These are phyloP conservation scores for Fusarium floridanum DNA, from an alignment of 2,329 filamentous ascomycete species.

Conservation along the genomic window DNA sequence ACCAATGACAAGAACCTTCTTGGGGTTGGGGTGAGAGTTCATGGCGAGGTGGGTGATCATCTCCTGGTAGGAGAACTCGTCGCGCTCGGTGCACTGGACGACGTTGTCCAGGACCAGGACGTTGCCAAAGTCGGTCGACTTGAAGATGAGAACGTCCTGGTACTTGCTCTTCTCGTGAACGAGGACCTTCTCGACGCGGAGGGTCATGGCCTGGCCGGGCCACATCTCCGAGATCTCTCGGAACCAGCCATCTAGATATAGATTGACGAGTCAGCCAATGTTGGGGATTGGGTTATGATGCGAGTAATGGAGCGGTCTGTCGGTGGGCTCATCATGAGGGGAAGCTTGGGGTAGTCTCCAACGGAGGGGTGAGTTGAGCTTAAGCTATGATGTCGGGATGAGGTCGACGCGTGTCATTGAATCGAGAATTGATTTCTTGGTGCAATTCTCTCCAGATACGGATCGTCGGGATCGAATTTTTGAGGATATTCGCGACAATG, in stretches of 20 bases:
- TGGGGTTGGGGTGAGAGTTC: slow-evolving; percentile 98
- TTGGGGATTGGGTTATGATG: not conserved
- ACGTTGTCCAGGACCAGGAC: slow-evolving; percentile 98
- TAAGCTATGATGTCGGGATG: not conserved
- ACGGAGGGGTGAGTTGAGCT: not conserved
- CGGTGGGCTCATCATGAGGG: slow-evolving; percentile 4
- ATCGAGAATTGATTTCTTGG: not conserved
- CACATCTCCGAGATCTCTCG: slow-evolving; percentile 99
- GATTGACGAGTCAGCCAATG: slow-evolving; percentile 24
- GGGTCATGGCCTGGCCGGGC: slow-evolving; percentile 98
- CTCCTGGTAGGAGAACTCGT: slow-evolving; percentile 99
- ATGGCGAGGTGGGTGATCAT: slow-evolving; percentile 99
- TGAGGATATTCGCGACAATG: not conserved
- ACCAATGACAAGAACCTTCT: slow-evolving; percentile 98
- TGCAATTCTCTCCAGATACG: not conserved
- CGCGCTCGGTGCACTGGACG: slow-evolving; percentile 97
- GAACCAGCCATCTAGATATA: slow-evolving; percentile 97
- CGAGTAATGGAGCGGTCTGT: not conserved
- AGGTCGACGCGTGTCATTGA: not conserved
- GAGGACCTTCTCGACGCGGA: slow-evolving; percentile 96
- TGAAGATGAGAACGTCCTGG: slow-evolving; percentile 98
- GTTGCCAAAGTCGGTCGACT: slow-evolving; percentile 96
- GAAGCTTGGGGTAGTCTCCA: not conserved
- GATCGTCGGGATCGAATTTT: not conserved
- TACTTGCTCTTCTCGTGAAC: slow-evolving; percentile 99